These are phyloP conservation scores for Thermothelomyces thermophilus DNA, from an alignment of 2,329 filamentous ascomycete species.

Conservation along the genomic window DNA sequence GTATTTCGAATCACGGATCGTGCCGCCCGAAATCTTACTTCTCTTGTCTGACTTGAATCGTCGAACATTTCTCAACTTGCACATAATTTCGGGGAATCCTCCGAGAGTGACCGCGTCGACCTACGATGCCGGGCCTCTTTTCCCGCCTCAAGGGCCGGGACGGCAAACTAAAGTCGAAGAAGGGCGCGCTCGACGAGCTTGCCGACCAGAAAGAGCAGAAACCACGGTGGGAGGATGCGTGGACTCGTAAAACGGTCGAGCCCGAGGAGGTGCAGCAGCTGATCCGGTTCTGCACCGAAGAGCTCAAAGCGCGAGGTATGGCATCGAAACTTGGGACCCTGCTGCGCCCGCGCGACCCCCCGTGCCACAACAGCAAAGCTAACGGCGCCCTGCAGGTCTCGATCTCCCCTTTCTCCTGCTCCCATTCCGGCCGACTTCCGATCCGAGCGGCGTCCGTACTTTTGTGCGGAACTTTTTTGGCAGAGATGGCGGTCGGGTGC, in stretches of 20 bases:
- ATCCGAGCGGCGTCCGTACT: constrained; percentile 83
- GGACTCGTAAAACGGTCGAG: constrained; percentile 72
- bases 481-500: constrained; percentile 54
- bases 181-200: constrained; percentile 47
- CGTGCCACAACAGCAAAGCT: constrained; percentile 17
- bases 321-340: constrained; percentile 25
- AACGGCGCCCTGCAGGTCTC: constrained; percentile 51
- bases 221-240: constrained; percentile 82
- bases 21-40: constrained; percentile 3
- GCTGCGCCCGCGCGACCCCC: constrained; percentile 23
- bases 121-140: constrained; percentile 52
- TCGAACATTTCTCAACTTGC: constrained; percentile 12
- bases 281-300: constrained; percentile 74
- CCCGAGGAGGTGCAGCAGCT: constrained; percentile 89
- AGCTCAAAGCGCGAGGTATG: constrained; percentile 91
- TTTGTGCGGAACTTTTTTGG: constrained; percentile 91
- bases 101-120: constrained; percentile 10
- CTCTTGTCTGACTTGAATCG: not conserved
- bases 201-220: constrained; percentile 54
- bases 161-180: constrained; percentile 56
- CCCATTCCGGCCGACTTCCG: constrained; percentile 87
- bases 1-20: not conserved
- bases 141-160: constrained; percentile 71
- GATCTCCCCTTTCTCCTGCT: constrained; percentile 88
- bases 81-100: constrained; percentile 6